Conservation (phyloP, 2,329 filamentous ascomycete species). For the Ophiostoma tasmaniense region DNA sequence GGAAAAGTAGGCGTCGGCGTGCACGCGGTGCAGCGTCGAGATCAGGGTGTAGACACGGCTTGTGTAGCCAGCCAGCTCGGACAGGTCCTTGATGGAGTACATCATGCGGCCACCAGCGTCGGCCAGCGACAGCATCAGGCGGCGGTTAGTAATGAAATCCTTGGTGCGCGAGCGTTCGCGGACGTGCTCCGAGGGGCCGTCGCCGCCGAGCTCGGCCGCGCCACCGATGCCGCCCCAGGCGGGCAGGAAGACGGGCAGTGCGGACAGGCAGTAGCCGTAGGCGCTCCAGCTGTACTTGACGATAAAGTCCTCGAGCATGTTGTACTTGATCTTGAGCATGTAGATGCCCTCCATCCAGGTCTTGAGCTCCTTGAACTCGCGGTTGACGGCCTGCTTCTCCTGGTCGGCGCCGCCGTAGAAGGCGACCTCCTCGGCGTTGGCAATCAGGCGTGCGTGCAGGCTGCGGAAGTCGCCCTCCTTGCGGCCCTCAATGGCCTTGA, state of each 20-base stretch:
- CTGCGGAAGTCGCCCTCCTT: slow-evolving; percentile 93
- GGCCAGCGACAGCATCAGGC: slow-evolving; percentile 92
- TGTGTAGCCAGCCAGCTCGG: slow-evolving; percentile 90
- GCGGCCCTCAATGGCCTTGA: slow-evolving; percentile 91
- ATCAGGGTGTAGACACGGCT: slow-evolving; percentile 93
- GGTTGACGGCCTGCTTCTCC: slow-evolving; percentile 86
- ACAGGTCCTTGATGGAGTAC: slow-evolving; percentile 98
- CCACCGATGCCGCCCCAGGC: slow-evolving; percentile 84
- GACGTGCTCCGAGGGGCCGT: slow-evolving; percentile 32
- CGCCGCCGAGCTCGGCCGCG: slow-evolving; percentile 51
- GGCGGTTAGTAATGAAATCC: slow-evolving; percentile 98
- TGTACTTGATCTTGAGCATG: slow-evolving; percentile 94
- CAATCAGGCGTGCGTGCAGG: slow-evolving; percentile 82
- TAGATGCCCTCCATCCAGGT: slow-evolving; percentile 99
- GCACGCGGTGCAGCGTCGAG: slow-evolving; percentile 85
- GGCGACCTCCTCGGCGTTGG: slow-evolving; percentile 94
- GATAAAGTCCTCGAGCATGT: slow-evolving; percentile 97
- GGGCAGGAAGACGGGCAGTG: slow-evolving; percentile 86
- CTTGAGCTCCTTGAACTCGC: slow-evolving; percentile 85
- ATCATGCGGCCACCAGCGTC: slow-evolving; percentile 97
- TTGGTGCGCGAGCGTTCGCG: slow-evolving; percentile 86
- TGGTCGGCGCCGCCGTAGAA: slow-evolving; percentile 96
- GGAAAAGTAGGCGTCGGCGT: slow-evolving; percentile 70
- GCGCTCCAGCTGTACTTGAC: slow-evolving; percentile 98
- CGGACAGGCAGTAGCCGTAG: slow-evolving; percentile 89